Evolutionary conservation across 495 filamentous ascomycete species (phyloP), one percentile per base, ranked within the genome.

Genomic region (Apodospora peruviana): DNA sequence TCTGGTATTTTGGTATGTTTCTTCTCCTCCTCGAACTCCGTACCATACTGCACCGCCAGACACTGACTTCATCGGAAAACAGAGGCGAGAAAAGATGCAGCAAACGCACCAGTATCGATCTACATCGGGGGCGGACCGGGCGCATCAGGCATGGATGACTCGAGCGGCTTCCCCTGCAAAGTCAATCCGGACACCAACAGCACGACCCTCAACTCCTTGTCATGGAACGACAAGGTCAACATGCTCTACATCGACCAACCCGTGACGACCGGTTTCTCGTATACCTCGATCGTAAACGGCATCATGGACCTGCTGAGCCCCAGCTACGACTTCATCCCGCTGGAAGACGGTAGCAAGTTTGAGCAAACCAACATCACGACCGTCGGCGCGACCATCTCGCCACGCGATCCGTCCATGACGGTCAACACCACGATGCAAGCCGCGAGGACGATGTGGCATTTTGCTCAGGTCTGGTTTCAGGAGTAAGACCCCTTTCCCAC

Each of bases 171-270:
- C 41, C 70, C 64, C n/a, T 73, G 65, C 48, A 47, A 56, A 12
- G 59, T 60, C 11, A 51, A 75, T 22, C 78, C 80, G 53, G 75
- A 81, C 50, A 49, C 58, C 25, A 59, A 55, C 5, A 57, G 51
- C 2, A 71, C 69, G 3, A n/a, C n/a, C 5, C 36, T 61, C 24
- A 69, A 73, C 49, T 53, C 52, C 11, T 82, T 78, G 61, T 75
- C 74, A 8, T 88, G 83, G 82, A 85, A 80, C 57, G 74, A 79
- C 56, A 70, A 77, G 9, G 85, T 82, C 20, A 88, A 88, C 59
- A 71, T 88, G 70, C 71, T 90, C 3, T 88, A 83, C 55, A 69
- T 90, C 42, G 84, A 84, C 19, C 83, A 82, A 65, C 78, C 78
- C 16, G 66, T 71, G n/a, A 66, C 74, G 54, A 69, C 70, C 12